Evolutionary conservation across 257 asterid genomes (phyloP).

Genomic region (Petunia axillaris): DNA sequence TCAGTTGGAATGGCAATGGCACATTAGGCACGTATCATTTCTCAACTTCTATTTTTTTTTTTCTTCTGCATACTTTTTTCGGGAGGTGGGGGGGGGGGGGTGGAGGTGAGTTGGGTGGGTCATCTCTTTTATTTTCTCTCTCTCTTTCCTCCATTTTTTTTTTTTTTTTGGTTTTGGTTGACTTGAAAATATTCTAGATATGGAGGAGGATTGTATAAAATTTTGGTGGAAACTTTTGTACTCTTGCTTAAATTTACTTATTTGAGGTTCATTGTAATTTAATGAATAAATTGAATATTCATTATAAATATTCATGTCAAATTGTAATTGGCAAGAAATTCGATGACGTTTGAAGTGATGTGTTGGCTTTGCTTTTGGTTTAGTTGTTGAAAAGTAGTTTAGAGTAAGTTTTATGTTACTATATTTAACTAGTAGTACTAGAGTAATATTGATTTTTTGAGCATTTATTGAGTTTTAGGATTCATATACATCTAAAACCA

Average conservation of each 20-base stretch:
- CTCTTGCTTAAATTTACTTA: neutral
- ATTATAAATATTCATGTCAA: too few relatives aligned
- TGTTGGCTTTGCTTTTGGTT: too few relatives aligned
- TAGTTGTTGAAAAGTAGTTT: too few relatives aligned
- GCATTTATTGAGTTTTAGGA: too few relatives aligned
- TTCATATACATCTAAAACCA: too few relatives aligned
- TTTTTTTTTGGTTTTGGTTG: neutral
- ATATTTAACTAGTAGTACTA: too few relatives aligned
- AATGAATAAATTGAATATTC: neutral
- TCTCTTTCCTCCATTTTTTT: neutral
- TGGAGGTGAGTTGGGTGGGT: neutral
- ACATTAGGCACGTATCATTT: slow-evolving; percentile 38
- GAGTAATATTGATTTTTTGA: too few relatives aligned
- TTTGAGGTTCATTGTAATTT: neutral
- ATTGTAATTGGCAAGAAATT: too few relatives aligned
- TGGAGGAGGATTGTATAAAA: neutral
- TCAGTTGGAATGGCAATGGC: slow-evolving; percentile 62
- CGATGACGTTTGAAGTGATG: too few relatives aligned
- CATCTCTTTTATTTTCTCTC: neutral
- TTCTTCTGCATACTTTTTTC: neutral
- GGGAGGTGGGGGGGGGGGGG: neutral
- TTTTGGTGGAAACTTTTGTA: neutral
- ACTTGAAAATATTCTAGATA: neutral
- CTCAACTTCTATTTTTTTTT: neutral
- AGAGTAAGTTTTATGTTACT: too few relatives aligned